Evolutionary conservation across 495 filamentous ascomycete genomes (phyloP), one percentile per base, ranked within the genome.

Genomic region (Astrocystis sublimbata): DNA sequence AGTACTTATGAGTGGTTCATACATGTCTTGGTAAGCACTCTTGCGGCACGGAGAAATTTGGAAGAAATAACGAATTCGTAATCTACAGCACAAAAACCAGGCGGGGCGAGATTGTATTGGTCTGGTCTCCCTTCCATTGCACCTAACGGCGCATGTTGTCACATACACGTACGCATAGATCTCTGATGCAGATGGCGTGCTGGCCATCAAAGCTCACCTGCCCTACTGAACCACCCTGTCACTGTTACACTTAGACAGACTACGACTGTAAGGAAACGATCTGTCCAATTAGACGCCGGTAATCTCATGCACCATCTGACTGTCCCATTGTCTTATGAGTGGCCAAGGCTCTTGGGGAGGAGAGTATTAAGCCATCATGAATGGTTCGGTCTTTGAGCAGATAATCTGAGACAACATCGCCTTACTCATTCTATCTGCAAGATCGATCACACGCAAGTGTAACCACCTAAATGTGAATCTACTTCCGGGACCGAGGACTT

Each of bases 401-500:
- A 8, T 15, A 42, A n/a, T 12, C 6, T 19, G 17, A 21, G 21
- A n/a, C n/a, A n/a, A n/a, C n/a, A n/a, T n/a, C n/a, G 10, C 42
- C 23, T 15, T 45, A 24, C 6, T 23, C 6, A 4, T 24, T 30
- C 2, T 30, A 4, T 38, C 54, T 57, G 54, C 54, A 45, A 57
- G 54, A 57, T 57, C 40, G 54, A 57, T 57, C 54, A 45, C 54
- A 35, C 40, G 40, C 40, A 41, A 31, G 54, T 42, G 52, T 17
- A 28, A 38, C 24, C 31, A 46, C 23, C 23, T 17, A 10, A 13
- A 21, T 17, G 38, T 50, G 57, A 49, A 42, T 49, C 28, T 50
- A 13, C 17, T 47, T 23, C 31, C 43, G 57, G 57, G 57, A 50
- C 57, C 57, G 57, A 60, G 43, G 54, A 26, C 40, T 42, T 31